These are phyloP conservation scores for Aspergillus amoenus DNA, from an alignment of 2,329 filamentous ascomycete species.

Conservation along the genomic window DNA sequence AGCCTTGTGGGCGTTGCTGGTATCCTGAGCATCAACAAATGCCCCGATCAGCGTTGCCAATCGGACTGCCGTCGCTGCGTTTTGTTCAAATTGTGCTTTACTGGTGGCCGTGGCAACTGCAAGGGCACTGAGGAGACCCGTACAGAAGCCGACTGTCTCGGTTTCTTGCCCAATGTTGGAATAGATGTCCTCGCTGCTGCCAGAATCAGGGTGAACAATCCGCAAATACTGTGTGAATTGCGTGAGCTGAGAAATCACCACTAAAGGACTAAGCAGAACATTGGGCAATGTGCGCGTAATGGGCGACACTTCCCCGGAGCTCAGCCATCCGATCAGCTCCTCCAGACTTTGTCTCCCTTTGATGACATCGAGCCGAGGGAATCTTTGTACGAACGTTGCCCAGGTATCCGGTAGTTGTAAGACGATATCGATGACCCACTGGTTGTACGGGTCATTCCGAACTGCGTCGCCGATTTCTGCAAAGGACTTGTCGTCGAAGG, in stretches of 20 bases:
- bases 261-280: too few relatives aligned
- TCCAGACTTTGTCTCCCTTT: not conserved
- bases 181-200: too few relatives aligned
- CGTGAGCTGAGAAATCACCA: too few relatives aligned
- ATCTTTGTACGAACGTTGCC: too few relatives aligned
- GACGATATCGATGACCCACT: not conserved
- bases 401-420: not conserved
- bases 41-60: constrained; percentile 41
- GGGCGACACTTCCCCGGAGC: too few relatives aligned
- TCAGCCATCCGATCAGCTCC: constrained; percentile 13
- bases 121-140: constrained; percentile 40
- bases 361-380: too few relatives aligned
- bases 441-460: not conserved
- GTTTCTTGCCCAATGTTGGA: too few relatives aligned
- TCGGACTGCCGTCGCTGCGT: constrained; percentile 40
- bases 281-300: too few relatives aligned
- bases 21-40: constrained; percentile 37
- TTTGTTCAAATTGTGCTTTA: constrained; percentile 28
- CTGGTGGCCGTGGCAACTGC: constrained; percentile 32
- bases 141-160: constrained; percentile 38
- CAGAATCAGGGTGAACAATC: too few relatives aligned
- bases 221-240: too few relatives aligned
- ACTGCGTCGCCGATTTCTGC: not conserved
- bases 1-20: not conserved
- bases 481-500: not conserved